Evolutionary conservation across 2,329 filamentous ascomycete genomes (phyloP).

Genomic region (Colletotrichum lindemuthianum): DNA sequence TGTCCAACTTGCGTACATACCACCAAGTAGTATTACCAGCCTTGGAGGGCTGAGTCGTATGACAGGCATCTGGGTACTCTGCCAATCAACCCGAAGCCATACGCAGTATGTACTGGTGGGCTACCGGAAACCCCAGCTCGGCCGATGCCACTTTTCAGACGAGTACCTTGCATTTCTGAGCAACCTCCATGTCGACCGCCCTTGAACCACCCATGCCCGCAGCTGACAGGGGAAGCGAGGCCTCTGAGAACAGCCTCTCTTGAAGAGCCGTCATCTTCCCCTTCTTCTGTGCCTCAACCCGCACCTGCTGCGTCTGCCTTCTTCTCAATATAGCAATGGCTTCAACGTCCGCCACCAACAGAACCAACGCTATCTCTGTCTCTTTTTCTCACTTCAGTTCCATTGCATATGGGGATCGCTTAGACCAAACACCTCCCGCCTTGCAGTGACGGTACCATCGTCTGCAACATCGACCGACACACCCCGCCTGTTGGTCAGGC

Average conservation of each 20-base stretch:
- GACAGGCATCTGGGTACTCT: conserved; percentile 31
- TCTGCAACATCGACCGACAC: conserved; percentile 39
- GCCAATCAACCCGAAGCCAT: conserved; percentile 34
- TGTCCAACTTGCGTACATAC: too few species aligned
- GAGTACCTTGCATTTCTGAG: conserved; percentile 40
- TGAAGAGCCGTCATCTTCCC: conserved; percentile 36
- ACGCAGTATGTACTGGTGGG: conserved; percentile 31
- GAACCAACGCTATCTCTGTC: conserved; percentile 42
- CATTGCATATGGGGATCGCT: conserved; percentile 49
- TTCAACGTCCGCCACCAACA: conserved; percentile 42
- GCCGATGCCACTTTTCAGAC: conserved; percentile 31
- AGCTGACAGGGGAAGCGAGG: conserved; percentile 41
- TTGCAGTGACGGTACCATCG: conserved; percentile 28
- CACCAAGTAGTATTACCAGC: conserved; percentile 5
- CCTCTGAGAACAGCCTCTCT: conserved; percentile 40
- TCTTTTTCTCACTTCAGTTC: conserved; percentile 47
- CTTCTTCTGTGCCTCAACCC: conserved; percentile 42
- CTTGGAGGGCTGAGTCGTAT: conserved; percentile 37
- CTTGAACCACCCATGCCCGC: conserved; percentile 37
- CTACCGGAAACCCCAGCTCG: conserved; percentile 31
- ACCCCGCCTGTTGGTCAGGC: conserved; percentile 48
- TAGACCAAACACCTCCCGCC: conserved; percentile 38
- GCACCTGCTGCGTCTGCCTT: conserved; percentile 26
- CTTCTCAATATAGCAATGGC: conserved; percentile 54
- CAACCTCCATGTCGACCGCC: conserved; percentile 29